Base-by-base conservation (phyloP, 2,329 filamentous ascomycete species). In the Drechslera avenae region DNA sequence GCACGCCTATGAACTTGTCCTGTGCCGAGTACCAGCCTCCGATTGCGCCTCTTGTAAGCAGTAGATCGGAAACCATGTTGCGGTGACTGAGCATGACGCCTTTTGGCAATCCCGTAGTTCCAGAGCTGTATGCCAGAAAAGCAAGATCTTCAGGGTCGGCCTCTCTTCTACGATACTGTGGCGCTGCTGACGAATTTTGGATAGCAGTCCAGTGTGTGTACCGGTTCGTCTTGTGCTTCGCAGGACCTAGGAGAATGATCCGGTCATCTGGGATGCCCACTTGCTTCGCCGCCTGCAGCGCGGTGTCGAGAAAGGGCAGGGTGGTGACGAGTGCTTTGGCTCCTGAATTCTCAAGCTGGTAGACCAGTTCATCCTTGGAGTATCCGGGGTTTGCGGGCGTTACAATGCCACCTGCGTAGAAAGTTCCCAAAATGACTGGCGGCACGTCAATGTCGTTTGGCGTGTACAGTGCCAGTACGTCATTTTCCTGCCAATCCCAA, bases 331-430 rank as follows among this genome's bases (percentile, higher is more conserved):
- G 74, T 0, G 82, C 89, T 64, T 85, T 88, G 26, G 90, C 89
- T 0, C 83, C 82, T 0, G 87, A 87, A 71, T 95, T 89, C 62
- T 84, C 83, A 49, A 97, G 81, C 75, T 97, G 92, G 64, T 89
- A 91, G 8, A 88, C 86, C 28, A 97, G 80, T 74, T 97, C 92
- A 12, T 90, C 84, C 9, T 82, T 83, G 0, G 89, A 95, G 74
- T 96, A 96, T 2, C 85, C 85, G 8, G 91, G 91, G 68, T 96
- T 97, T 2, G 90, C 91, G 0, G 91, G 90, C 9, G 87, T 90
- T 13, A 90, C 78, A 46, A 90, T 79, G 16, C 89, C 91, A 37
- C 91, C 91, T 0, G 90, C 88, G 87, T 90, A 96, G 59, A 88
- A 84, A 4, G 84, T 80, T 23, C 91, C 92, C 77, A 89, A 90